A percentile compares a stretch with the other conserved stretches of the same genome.
These are phyloP conservation scores for Chrysoporthe puriensis DNA, from an alignment of 2,329 filamentous ascomycete genomes.

Conservation along the genomic window DNA sequence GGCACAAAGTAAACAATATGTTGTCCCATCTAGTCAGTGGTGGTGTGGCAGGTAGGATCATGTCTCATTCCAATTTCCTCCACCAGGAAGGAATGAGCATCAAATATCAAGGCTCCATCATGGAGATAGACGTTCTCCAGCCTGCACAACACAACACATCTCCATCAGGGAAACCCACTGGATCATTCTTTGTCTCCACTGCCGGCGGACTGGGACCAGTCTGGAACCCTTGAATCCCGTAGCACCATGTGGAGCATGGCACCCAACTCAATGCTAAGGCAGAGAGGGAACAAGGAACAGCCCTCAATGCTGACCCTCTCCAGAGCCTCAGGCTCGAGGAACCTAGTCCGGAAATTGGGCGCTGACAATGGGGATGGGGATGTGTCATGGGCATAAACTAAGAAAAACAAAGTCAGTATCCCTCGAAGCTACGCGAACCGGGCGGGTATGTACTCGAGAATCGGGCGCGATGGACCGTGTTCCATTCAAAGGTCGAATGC, in stretches of 20 bases:
- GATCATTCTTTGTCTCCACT: not conserved
- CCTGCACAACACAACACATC: not conserved
- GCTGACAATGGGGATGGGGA: not conserved
- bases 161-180: not conserved
- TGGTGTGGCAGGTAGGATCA: not conserved
- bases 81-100: constrained; percentile 6
- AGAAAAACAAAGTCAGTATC: not conserved
- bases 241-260: not conserved
- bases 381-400: not conserved
- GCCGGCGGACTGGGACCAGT: not conserved
- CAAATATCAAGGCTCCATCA: not conserved
- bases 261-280: not conserved
- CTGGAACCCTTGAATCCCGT: not conserved
- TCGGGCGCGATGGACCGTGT: not conserved
- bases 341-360: not conserved
- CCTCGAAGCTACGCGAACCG: no score
- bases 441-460: not conserved
- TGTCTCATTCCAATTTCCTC: constrained; percentile 3
- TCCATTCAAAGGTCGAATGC: no score
- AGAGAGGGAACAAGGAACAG: no score
- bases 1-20: not conserved
- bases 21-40: not conserved
- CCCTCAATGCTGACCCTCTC: no score
- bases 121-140: not conserved
- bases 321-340: not conserved